Evolutionary conservation across 2,329 filamentous ascomycete species (phyloP).

Genomic region (Aspergillus transmontanensis): DNA sequence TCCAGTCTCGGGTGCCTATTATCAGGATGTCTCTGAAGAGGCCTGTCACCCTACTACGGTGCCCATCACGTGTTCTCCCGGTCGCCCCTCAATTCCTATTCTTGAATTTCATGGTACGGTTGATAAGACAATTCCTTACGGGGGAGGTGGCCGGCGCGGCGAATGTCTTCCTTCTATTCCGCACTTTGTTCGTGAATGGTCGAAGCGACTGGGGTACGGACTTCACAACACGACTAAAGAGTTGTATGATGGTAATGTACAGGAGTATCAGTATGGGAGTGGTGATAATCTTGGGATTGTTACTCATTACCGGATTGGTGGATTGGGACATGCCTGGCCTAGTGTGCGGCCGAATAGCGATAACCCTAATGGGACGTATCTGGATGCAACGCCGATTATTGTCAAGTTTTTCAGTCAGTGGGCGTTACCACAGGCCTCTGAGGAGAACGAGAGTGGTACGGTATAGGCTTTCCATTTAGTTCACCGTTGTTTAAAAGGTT

Average conservation of each 20-base stretch:
- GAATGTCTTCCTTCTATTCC: conserved; percentile 25
- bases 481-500: not conserved
- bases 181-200: conserved; percentile 25
- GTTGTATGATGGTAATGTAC: conserved; percentile 7
- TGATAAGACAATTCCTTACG: conserved; percentile 42
- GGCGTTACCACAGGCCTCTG: not conserved
- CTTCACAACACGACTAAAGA: conserved; percentile 9
- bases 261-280: conserved; percentile 12
- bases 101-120: conserved; percentile 27
- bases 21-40: conserved; percentile 30
- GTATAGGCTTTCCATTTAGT: not conserved
- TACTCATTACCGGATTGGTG: conserved; percentile 20
- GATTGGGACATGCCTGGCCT: conserved; percentile 24
- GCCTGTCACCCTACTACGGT: conserved; percentile 17
- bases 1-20: conserved; percentile 51
- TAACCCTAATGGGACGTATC: conserved; percentile 15
- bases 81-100: conserved; percentile 33
- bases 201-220: conserved; percentile 27
- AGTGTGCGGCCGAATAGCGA: conserved; percentile 22
- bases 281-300: conserved; percentile 10
- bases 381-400: conserved; percentile 25
- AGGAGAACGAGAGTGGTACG: too few relatives aligned
- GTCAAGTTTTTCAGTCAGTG: conserved; percentile 23
- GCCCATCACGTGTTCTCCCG: conserved; percentile 30
- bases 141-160: conserved; percentile 31